Conservation (phyloP, 2,329 filamentous ascomycete species). For the Aspergillus sergii region DNA sequence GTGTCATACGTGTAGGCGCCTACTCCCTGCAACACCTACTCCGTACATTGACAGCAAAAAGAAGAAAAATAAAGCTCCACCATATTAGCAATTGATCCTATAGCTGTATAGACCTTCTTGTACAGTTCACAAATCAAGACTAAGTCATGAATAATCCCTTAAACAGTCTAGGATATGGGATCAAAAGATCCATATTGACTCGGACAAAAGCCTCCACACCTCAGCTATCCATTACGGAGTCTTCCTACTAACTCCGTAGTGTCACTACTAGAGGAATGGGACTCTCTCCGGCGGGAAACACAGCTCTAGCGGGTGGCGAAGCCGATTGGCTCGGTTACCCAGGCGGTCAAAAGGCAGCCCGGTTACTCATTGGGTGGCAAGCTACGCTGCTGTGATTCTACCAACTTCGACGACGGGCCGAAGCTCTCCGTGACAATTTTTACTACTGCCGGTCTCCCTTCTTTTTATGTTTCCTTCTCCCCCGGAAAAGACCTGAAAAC, state of each 20-base stretch:
- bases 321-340: conserved; percentile 17
- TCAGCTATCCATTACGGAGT: background rate
- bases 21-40: background rate
- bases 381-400: conserved; percentile 34
- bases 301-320: background rate
- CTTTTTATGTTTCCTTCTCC: conserved; percentile 30
- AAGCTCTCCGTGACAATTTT: conserved; percentile 39
- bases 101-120: background rate
- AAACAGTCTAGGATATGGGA: background rate
- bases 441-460: conserved; percentile 29
- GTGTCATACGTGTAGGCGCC: background rate
- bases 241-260: conserved; percentile 3
- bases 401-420: conserved; percentile 41
- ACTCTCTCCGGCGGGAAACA: background rate
- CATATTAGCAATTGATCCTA: background rate
- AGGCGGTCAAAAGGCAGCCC: conserved; percentile 20
- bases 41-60: background rate
- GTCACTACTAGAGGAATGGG: background rate
- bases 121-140: background rate
- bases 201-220: background rate
- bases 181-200: background rate
- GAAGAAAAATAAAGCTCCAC: background rate
- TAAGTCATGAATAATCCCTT: background rate
- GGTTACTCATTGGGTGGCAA: conserved; percentile 20
- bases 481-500: conserved; percentile 20